phyloP scores from a whole-genome alignment of 768 basidiomycete species.

The Termitomyces sp. region DNA sequence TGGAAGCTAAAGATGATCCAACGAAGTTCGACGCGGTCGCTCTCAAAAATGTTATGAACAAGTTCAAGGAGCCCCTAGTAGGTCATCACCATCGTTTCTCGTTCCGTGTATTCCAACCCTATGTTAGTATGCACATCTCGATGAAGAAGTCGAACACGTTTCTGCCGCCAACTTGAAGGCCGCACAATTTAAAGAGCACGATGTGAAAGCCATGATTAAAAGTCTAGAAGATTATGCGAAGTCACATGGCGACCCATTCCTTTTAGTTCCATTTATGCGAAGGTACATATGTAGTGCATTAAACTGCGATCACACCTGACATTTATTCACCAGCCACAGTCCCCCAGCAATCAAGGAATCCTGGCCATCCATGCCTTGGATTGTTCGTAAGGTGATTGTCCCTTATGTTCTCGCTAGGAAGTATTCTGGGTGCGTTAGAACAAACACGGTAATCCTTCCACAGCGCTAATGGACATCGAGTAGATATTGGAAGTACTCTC shows the following conservation, averaged over 20 bases:
- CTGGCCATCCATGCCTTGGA: slow-evolving; percentile 37
- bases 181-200: slow-evolving; percentile 23
- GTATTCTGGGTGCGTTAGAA: slow-evolving; percentile 29
- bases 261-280: slow-evolving; percentile 32
- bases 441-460: neutral
- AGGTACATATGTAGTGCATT: slow-evolving; percentile 23
- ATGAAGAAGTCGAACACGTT: slow-evolving; percentile 34
- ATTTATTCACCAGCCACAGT: slow-evolving; percentile 26
- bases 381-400: slow-evolving; percentile 31
- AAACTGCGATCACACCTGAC: neutral
- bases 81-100: slow-evolving; percentile 1
- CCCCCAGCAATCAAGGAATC: slow-evolving; percentile 30
- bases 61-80: slow-evolving; percentile 28
- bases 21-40: slow-evolving; percentile 26
- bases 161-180: slow-evolving; percentile 25
- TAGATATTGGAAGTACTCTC: slow-evolving; percentile 38
- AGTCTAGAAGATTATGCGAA: slow-evolving; percentile 28
- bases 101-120: neutral
- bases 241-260: slow-evolving; percentile 29
- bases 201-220: slow-evolving; percentile 23
- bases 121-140: slow-evolving; percentile 30
- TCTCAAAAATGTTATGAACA: slow-evolving; percentile 24
- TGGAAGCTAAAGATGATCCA: slow-evolving; percentile 19
- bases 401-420: slow-evolving; percentile 32
- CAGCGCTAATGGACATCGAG: neutral